Evolutionary conservation across 1,139 yeast species (phyloP), one percentile per base, ranked within the genome.

Genomic region (Lodderomyces metapsilosis): DNA sequence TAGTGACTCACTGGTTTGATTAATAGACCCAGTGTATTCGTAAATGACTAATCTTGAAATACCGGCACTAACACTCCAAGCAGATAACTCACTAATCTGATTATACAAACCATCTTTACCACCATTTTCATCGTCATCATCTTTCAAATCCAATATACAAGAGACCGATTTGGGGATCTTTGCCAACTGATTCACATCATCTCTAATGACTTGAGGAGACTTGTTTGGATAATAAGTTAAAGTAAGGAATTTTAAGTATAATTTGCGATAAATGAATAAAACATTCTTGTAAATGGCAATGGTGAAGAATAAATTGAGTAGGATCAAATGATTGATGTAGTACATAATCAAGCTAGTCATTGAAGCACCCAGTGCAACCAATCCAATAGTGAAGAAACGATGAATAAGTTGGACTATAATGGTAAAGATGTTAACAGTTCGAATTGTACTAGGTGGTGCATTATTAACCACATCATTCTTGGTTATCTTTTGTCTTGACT

Each of bases 1-100:
- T 33, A 82, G 50, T 50, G 74, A 71, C 34, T 66, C 64, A 20
- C 38, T 40, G 12, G 48, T 45, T 37, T 49, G 47, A 52, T 80
- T 80, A 44, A 87, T 66, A 4, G 75, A 67, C 1, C 98, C 98
- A 42, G 80, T 80, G 53, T 77, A 77, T 63, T 92, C 98, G 64
- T 88, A 94, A 34, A 94, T 69, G 7, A 87, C 74, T 47, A 92
- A 70, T 42, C 71, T 69, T 21, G 81, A 78, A 40, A 91, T 80
- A 1, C 96, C 97, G 7, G 94, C 82, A 36, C 95, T 87, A 17
- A 88, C 63, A 35, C 89, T 76, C 99, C 99, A 92, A 3, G 95
- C 84, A 0, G 82, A 74, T 36, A 91, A 56, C 56, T 89, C 96
- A 42, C 92, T 78, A 16, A 84, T 75, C 53, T 88, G 88, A 52